phyloP scores from a whole-genome alignment of 2,329 filamentous ascomycete genomes.

The Penicillium sp. region DNA sequence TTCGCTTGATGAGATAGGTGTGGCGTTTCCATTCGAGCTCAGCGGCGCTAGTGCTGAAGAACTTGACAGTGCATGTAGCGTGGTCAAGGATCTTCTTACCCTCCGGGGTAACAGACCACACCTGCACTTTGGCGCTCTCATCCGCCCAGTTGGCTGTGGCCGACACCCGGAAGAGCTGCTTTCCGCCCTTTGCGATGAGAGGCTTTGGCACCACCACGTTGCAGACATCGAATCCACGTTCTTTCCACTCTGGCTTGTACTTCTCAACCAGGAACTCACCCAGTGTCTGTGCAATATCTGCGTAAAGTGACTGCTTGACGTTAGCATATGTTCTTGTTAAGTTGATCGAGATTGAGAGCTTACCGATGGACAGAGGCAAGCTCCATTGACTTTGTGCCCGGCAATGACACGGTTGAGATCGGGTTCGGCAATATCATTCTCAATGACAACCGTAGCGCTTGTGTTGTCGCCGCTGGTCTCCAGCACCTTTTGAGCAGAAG shows the following conservation, averaged over 20 bases:
- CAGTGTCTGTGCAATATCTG: conserved; percentile 39
- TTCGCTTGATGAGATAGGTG: conserved; percentile 65
- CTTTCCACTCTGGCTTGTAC: conserved; percentile 34
- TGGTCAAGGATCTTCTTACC: conserved; percentile 41
- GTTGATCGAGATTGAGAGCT: conserved; percentile 1
- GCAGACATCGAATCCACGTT: conserved; percentile 34
- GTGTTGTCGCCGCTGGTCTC: conserved; percentile 26
- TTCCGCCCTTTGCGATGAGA: conserved; percentile 54
- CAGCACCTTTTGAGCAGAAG: conserved; percentile 32
- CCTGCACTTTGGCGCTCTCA: conserved; percentile 31
- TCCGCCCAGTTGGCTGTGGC: conserved; percentile 38
- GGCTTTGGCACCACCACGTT: conserved; percentile 46
- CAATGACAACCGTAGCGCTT: conserved; percentile 32
- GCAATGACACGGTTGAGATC: conserved; percentile 35
- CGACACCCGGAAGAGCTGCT: conserved; percentile 38
- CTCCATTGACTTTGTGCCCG: conserved; percentile 40
- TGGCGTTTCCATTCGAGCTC: conserved; percentile 53
- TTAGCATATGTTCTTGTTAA: conserved; percentile 4
- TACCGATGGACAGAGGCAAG: conserved; percentile 36
- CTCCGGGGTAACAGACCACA: conserved; percentile 38
- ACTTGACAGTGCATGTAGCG: conserved; percentile 35
- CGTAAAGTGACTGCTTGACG: conserved; percentile 32
- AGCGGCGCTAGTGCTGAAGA: conserved; percentile 29
- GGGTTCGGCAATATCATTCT: conserved; percentile 37
- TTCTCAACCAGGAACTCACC: conserved; percentile 34